Base-by-base conservation (phyloP, 257 asterid genomes). In the Echium plantagineum region DNA sequence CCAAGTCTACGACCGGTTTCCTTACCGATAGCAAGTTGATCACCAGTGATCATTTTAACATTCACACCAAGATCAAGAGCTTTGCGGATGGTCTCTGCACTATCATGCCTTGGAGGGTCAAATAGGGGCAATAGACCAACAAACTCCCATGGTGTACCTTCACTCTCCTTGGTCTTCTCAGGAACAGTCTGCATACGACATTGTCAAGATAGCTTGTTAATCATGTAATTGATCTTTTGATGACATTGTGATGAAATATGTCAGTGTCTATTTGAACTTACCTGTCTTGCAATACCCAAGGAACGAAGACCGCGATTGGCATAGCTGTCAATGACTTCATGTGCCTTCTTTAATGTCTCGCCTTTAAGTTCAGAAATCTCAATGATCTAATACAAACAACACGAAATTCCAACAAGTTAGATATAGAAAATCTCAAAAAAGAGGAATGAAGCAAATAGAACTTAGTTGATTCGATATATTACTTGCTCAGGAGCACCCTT, bases 401-500 rank as follows among this genome's bases (percentile, higher is more conserved):
- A 53, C 2, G 42, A 20, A 0, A 15, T 12, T 61, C 8, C 42
- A 19, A 16, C 18, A 13, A 57, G 19, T 20, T 60, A 0, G 15
- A 31, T 22, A 30, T 16, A 55, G 1, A 7, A 20, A 47, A 21
- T 3, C 15, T 48, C 17, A 16, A 64, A n/a, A 21, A 5, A 35
- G 15, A 35, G 5, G 32, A 28, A 28, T 28, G 47, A 35, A 55
- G 0, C 31, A 19, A 7, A 6, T 4, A 21, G 32, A 55, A 55
- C 55, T 28, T 28, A 18, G 21, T 5, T 20, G 24, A 55, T 16
- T 15, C 10, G 9, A 13, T 8, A 22, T 35, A 58, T 67, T 77
- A 86, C 97, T 74, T 89, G 95, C 69, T 89, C 97, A 2, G 95
- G 97, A 55, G 97, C 97, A 52, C 97, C 97, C 76, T 89, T 89